These are phyloP conservation scores for Debaryomycetaceae sp. DNA, from an alignment of 1,139 yeast genomes.

Conservation along the genomic window DNA sequence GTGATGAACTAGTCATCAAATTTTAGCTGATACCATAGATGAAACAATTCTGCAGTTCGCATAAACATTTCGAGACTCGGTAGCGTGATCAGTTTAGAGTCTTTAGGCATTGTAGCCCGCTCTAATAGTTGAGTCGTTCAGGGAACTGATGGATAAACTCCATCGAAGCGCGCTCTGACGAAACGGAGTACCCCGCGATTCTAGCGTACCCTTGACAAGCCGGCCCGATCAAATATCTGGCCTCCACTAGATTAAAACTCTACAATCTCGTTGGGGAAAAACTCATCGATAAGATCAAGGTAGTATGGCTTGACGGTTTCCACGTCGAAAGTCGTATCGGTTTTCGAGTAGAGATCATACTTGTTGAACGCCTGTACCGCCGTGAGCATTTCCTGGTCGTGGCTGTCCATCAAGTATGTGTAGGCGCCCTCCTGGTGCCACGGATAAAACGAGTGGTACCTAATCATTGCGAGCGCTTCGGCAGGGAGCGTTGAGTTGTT, in stretches of 20 bases:
- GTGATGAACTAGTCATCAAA: too few relatives aligned
- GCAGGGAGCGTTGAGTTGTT: slow-evolving; percentile 51
- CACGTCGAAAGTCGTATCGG: slow-evolving; percentile 36
- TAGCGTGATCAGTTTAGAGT: too few relatives aligned
- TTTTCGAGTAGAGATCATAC: slow-evolving; percentile 59
- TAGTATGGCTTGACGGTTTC: slow-evolving; percentile 48
- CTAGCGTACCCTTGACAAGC: too few relatives aligned
- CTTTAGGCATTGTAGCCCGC: too few relatives aligned
- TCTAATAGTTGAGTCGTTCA: too few relatives aligned
- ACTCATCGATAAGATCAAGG: slow-evolving; percentile 54
- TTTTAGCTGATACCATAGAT: too few relatives aligned
- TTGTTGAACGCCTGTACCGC: slow-evolving; percentile 60
- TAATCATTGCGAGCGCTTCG: slow-evolving; percentile 62
- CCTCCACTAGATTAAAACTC: slow-evolving; percentile 30
- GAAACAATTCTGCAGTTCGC: too few relatives aligned
- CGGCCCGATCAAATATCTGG: too few relatives aligned
- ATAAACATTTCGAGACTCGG: too few relatives aligned
- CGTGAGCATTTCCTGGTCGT: slow-evolving; percentile 49
- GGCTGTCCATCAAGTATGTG: slow-evolving; percentile 52
- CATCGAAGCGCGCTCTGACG: too few relatives aligned
- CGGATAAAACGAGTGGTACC: slow-evolving; percentile 69
- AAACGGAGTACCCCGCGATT: too few relatives aligned
- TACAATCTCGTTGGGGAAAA: slow-evolving; percentile 44
- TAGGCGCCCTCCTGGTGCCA: slow-evolving; percentile 70
- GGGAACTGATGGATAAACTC: too few relatives aligned